These are phyloP conservation scores for Pythium guiyangense DNA, from an alignment of 352 stramenopile species.

Conservation along the genomic window DNA sequence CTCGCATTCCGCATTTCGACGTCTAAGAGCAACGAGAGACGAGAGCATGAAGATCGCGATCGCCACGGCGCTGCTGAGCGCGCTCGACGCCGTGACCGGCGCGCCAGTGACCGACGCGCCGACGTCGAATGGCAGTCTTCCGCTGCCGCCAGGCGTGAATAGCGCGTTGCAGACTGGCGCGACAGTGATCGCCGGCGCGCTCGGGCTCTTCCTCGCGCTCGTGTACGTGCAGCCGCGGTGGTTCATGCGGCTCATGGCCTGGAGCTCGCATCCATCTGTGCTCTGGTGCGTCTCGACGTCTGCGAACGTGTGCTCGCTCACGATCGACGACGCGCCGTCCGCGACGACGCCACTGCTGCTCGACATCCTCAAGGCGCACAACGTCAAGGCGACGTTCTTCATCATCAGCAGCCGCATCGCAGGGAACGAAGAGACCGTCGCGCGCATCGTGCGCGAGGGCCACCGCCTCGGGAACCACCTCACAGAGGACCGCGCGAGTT, in stretches of 20 bases:
- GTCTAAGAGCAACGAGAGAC: background rate
- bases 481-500: conserved; percentile 73
- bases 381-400: conserved; percentile 81
- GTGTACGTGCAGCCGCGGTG: conserved; percentile 73
- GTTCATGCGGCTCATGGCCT: conserved; percentile 59
- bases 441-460: conserved; percentile 74
- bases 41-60: background rate
- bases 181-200: background rate
- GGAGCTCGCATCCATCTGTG: conserved; percentile 65
- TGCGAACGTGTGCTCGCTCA: conserved; percentile 57
- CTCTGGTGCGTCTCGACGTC: conserved; percentile 67
- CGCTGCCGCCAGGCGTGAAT: background rate
- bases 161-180: conserved; percentile 12
- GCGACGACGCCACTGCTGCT: conserved; percentile 59
- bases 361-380: conserved; percentile 56
- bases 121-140: background rate
- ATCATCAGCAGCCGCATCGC: conserved; percentile 74
- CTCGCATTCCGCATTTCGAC: too few species aligned
- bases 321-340: conserved; percentile 78
- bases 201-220: conserved; percentile 30
- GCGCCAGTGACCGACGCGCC: background rate
- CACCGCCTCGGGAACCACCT: conserved; percentile 80
- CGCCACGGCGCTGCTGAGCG: background rate
- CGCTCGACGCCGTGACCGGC: background rate
- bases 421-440: conserved; percentile 61